Evolutionary conservation across 2,329 filamentous ascomycete genomes (phyloP), one percentile per base, ranked within the genome.

Genomic region (Arachnopeziza araneosa): DNA sequence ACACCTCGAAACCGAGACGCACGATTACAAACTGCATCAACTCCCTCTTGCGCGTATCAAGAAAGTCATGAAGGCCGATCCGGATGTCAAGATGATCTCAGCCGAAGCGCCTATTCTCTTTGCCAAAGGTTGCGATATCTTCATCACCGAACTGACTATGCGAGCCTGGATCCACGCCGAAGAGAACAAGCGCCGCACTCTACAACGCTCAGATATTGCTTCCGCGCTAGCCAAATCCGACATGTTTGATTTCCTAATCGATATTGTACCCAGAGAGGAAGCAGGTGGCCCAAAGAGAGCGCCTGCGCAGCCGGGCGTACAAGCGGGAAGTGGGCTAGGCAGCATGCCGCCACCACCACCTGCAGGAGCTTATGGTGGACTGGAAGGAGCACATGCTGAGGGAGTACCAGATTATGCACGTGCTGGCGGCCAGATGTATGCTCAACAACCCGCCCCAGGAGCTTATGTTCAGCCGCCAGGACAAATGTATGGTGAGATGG

Each of bases 171-270:
- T 99, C 65, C 95, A 99, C 70, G 95, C 95, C 19, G 95, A 99
- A 73, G 95, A 99, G 77, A 99, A 99, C 79, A 99, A 99, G 80
- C 86, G 95, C 30, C 87, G 95, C 51, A 99, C 95, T 1, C 80
- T 99, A 50, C 95, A 99, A 76, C 86, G 95, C 55, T 96, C 91
- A 60, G 95, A 99, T 72, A 99, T 99, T 73, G 95, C 95, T 23
- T 96, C 92, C 12, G 95, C 95, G 17, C 81, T 99, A 24, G 90
- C 91, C 62, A 99, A 99, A 77, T 97, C 92, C 23, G 95, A 99
- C 78, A 99, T 99, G 95, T 99, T 99, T 75, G 95, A 99, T 78
- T 99, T 99, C 77, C 81, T 99, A 61, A 99, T 99, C 73, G 95
- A 99, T 73, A 99, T 99, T 63, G 95, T 99, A 6, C 95, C 95